Evolutionary conservation across 23 red algal genomes (phyloP).

Genomic region (Gracilaria vermiculophylla): DNA sequence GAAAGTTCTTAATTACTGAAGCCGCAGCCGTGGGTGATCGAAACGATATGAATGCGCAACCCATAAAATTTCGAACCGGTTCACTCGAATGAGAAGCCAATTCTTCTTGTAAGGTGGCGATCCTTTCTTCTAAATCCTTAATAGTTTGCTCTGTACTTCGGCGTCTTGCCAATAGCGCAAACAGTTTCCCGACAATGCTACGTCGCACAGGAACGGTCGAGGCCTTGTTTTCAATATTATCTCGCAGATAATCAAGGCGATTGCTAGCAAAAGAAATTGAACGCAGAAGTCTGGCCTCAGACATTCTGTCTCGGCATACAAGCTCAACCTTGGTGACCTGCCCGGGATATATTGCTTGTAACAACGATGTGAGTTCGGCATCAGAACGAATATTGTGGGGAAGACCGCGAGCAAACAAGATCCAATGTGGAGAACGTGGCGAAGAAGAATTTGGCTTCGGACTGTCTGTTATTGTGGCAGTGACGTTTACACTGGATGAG

Average conservation of each 20-base stretch:
- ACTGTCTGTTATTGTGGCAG: background rate
- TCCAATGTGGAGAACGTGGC: conserved; percentile 40
- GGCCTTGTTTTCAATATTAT: background rate
- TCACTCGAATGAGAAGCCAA: conserved; percentile 22
- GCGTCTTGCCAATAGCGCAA: conserved; percentile 12
- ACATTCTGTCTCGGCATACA: conserved; percentile 60
- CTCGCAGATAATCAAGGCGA: conserved; percentile 62
- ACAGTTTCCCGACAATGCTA: conserved; percentile 5
- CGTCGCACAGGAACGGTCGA: background rate
- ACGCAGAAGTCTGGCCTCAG: conserved; percentile 64
- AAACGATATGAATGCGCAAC: conserved; percentile 77
- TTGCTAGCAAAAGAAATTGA: conserved; percentile 36
- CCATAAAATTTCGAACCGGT: conserved; percentile 66
- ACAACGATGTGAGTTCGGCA: conserved; percentile 28
- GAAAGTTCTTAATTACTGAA: conserved; percentile 69
- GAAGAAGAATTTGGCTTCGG: background rate
- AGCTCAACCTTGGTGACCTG: conserved; percentile 65
- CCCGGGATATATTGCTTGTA: conserved; percentile 53
- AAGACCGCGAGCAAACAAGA: conserved; percentile 75
- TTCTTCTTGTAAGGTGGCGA: conserved; percentile 30
- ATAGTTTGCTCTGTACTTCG: conserved; percentile 40
- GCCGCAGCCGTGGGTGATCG: conserved; percentile 58
- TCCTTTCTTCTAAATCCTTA: conserved; percentile 25
- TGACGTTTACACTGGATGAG: background rate
- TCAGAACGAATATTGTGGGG: conserved; percentile 34